These are phyloP conservation scores for Mercurialis annua DNA, from an alignment of 345 rosid species.

Conservation along the genomic window DNA sequence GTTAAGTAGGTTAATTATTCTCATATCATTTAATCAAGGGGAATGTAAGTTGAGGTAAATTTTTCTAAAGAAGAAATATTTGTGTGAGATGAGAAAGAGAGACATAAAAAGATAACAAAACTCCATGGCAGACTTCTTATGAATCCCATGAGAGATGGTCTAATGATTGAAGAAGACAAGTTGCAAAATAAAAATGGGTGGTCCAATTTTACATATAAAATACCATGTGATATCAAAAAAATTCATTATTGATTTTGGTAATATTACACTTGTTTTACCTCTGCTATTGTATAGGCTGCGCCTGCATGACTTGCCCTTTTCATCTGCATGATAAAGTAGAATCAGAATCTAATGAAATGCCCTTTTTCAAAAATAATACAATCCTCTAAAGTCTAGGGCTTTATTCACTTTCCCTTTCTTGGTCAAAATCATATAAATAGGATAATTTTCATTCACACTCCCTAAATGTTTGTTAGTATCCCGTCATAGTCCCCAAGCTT, in stretches of 20 bases:
- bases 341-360: background rate
- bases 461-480: no score
- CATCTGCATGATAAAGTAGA: slow-evolving; percentile 29
- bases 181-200: slow-evolving; percentile 20
- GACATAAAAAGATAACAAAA: background rate
- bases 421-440: no score
- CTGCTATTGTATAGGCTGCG: slow-evolving; percentile 15
- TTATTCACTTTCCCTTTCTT: background rate
- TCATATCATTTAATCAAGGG: slow-evolving; percentile 6
- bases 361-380: background rate
- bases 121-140: background rate
- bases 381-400: background rate
- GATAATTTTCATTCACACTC: no score
- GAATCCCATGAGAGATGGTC: slow-evolving; percentile 18
- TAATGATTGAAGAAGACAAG: slow-evolving; percentile 33
- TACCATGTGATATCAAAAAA: slow-evolving; percentile 2
- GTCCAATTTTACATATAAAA: slow-evolving; percentile 21
- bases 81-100: background rate
- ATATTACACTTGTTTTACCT: no score
- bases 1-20: background rate
- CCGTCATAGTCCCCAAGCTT: no score
- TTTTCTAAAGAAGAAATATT: slow-evolving; percentile 1
- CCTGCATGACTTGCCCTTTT: slow-evolving; percentile 47
- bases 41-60: slow-evolving; percentile 1
- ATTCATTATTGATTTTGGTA: background rate